Evolutionary conservation across 108 stramenopile species (phyloP), one percentile per base, ranked within the genome.

Genomic region (Pseudonitzschia delicatissima): DNA sequence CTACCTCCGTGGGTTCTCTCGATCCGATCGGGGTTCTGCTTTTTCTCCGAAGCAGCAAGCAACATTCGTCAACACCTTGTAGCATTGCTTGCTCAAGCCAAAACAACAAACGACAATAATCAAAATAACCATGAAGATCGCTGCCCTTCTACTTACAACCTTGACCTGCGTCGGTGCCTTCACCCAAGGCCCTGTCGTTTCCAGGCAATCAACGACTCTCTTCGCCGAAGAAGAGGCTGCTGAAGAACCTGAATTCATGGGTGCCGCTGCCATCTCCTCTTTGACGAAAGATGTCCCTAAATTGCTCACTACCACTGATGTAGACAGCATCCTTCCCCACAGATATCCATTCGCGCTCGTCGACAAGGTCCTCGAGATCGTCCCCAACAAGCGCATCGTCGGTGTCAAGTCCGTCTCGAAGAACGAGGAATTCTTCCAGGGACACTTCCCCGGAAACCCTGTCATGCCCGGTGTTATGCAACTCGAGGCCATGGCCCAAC

Each of bases 391-490:
- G 81, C 67, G 86, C 35, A 95, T 94, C 53, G 94, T 98, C 6
- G 98, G 98, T 32, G 78, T 98, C 81, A 98, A 98, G 76, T 82
- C 77, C 26, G 94, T 98, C 20, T 95, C 96, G 25, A 83, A 90
- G 50, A 97, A 98, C 67, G 98, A 97, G 79, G 96, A 97, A 17
- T 96, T 97, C 66, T 98, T 98, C 86, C 93, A 95, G 13, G 96
- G 98, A 12, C 98, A 98, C 66, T 98, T 98, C 78, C 98, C 98
- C 29, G 92, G 93, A 44, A 77, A 94, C 27, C 96, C 98, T 29
- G 93, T 98, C 67, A 98, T 98, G 96, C 98, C 98, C 12, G 98
- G 98, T 28, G 96, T 98, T 11, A 68, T 98, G 44, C 94, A 97
- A 85, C 80, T 98, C 6, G 98, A 98, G 72, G 98, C 98, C n/a